Conservation (phyloP, 1,284 basidiomycete species). For the Mycena citricolor region DNA sequence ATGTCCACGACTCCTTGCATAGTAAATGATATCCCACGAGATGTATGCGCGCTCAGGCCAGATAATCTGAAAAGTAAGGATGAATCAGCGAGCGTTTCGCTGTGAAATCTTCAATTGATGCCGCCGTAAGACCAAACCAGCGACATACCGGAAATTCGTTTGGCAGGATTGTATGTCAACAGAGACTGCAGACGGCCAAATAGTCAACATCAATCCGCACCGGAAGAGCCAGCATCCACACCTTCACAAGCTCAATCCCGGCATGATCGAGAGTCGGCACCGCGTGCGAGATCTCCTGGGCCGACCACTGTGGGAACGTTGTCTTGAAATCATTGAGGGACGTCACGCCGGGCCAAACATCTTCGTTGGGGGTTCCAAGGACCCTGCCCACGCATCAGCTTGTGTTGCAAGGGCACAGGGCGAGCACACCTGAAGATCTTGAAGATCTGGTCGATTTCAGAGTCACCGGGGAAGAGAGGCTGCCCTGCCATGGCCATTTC, state of each 20-base stretch:
- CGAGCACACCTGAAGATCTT: slow-evolving; percentile 86
- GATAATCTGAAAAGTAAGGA: slow-evolving; percentile 74
- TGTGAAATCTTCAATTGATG: slow-evolving; percentile 29
- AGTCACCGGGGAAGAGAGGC: slow-evolving; percentile 97
- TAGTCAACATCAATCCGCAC: neutral
- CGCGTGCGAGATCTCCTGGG: slow-evolving; percentile 63
- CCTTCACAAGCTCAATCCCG: slow-evolving; percentile 80
- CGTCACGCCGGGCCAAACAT: slow-evolving; percentile 90
- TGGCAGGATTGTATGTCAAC: slow-evolving; percentile 90
- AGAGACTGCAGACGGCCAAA: slow-evolving; percentile 55
- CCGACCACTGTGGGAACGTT: slow-evolving; percentile 93
- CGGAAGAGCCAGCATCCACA: slow-evolving; percentile 30
- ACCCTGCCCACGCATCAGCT: slow-evolving; percentile 49
- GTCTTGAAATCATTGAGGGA: slow-evolving; percentile 94
- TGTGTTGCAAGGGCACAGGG: neutral
- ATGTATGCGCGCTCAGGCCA: slow-evolving; percentile 26
- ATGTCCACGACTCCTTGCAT: no score
- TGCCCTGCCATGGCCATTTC: slow-evolving; percentile 89
- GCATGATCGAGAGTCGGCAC: slow-evolving; percentile 69
- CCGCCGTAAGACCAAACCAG: slow-evolving; percentile 4
- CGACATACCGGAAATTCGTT: slow-evolving; percentile 85
- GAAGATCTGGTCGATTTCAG: slow-evolving; percentile 99
- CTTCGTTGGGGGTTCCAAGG: slow-evolving; percentile 93
- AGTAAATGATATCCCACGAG: no score
- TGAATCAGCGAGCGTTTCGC: slow-evolving; percentile 86